Conservation (phyloP, 1,139 yeast genomes). For the Schizosaccharomyces versatilis region DNA sequence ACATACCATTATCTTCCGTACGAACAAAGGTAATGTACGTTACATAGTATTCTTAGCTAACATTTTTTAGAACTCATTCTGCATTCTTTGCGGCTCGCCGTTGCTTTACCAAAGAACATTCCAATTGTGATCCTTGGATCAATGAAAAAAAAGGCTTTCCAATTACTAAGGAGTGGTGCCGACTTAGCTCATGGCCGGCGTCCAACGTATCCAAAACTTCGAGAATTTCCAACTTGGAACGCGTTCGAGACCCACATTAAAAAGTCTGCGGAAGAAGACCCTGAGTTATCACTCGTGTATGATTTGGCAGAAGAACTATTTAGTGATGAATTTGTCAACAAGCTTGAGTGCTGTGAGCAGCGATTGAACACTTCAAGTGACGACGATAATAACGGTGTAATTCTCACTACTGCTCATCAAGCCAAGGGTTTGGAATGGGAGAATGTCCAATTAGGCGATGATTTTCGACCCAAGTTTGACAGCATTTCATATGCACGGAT, state of each 20-base stretch:
- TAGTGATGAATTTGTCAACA: background rate
- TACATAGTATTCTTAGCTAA: background rate
- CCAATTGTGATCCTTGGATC: background rate
- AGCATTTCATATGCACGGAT: background rate
- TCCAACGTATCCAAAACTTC: background rate
- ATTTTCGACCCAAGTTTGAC: slow-evolving; percentile 2
- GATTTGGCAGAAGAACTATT: slow-evolving; percentile 1
- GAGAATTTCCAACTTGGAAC: slow-evolving; percentile 1
- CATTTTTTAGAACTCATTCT: background rate
- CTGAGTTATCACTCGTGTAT: background rate
- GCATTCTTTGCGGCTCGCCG: background rate
- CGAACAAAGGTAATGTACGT: background rate
- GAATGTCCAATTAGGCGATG: slow-evolving; percentile 1
- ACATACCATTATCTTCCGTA: slow-evolving; percentile 1
- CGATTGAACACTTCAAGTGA: background rate
- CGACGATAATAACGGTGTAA: slow-evolving; percentile 1
- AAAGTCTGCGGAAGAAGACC: slow-evolving; percentile 2
- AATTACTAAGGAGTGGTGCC: background rate
- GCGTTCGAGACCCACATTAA: background rate
- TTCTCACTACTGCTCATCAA: slow-evolving; percentile 2
- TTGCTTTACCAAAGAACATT: background rate
- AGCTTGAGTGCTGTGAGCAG: background rate
- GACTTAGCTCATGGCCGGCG: background rate
- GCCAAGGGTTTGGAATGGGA: slow-evolving; percentile 3
- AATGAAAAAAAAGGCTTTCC: background rate